Percentiles rank a stretch among this genome's conserved stretches.
These are phyloP conservation scores for Aspergillus campestris DNA, from an alignment of 495 filamentous ascomycete genomes.

Conservation along the genomic window DNA sequence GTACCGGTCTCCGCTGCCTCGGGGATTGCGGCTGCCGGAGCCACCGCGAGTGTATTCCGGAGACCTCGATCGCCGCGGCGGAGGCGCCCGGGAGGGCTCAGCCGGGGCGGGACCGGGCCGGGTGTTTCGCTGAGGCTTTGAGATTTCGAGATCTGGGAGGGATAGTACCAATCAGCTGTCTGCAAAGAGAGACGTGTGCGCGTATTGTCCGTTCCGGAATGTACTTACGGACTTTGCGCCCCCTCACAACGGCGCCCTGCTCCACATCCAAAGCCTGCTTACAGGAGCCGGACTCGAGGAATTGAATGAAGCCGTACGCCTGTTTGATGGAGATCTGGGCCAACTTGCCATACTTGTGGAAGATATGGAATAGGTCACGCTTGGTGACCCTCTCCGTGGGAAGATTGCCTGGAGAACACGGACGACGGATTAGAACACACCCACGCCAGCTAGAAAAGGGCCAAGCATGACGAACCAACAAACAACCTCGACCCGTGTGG, in stretches of 20 bases:
- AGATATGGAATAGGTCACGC: conserved; percentile 83
- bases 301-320: conserved; percentile 96
- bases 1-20: conserved; percentile 33
- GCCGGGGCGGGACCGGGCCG: conserved; percentile 37
- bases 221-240: conserved; percentile 84
- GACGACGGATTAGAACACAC: conserved; percentile 9
- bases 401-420: conserved; percentile 63
- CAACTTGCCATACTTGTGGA: conserved; percentile 75
- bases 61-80: conserved; percentile 56
- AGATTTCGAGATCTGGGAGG: conserved; percentile 78
- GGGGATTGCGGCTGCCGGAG: conserved; percentile 24
- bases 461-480: conserved; percentile 58
- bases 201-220: too few relatives aligned
- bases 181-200: too few relatives aligned
- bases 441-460: neutral
- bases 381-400: conserved; percentile 91
- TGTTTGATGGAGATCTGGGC: conserved; percentile 96
- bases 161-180: too few relatives aligned
- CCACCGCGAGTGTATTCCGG: conserved; percentile 55
- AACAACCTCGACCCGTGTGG: conserved; percentile 80
- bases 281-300: conserved; percentile 66
- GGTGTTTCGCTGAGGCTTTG: conserved; percentile 76
- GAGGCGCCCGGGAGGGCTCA: conserved; percentile 30
- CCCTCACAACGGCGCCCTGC: conserved; percentile 69
- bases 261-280: conserved; percentile 62